These are phyloP conservation scores for Geotrichum bryndzae DNA, from an alignment of 1,139 yeast genomes.

Conservation along the genomic window DNA sequence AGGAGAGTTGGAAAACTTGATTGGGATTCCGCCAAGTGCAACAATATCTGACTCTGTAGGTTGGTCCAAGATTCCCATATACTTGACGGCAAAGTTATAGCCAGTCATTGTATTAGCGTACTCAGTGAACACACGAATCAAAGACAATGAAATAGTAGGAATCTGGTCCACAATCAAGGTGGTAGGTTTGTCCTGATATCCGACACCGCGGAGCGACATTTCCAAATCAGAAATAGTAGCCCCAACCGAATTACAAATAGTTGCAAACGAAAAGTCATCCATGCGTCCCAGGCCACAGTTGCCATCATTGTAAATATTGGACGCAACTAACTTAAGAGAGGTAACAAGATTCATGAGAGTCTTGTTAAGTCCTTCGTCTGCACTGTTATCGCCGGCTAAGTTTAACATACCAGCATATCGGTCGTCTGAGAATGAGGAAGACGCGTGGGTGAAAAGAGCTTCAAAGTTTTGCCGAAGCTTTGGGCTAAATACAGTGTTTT, in stretches of 20 bases:
- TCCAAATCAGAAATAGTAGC: constrained; percentile 57
- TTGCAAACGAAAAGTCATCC: constrained; percentile 3
- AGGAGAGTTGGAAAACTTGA: constrained; percentile 14
- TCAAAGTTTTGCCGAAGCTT: background rate
- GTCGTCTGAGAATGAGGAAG: background rate
- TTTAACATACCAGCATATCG: background rate
- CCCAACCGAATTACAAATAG: constrained; percentile 5
- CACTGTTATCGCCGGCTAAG: background rate
- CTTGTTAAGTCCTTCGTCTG: background rate
- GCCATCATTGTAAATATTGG: constrained; percentile 1
- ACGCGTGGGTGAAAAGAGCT: background rate
- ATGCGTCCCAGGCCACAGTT: background rate
- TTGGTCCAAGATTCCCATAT: background rate
- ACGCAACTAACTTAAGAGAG: constrained; percentile 2
- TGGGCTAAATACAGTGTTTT: background rate
- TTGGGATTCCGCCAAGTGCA: background rate
- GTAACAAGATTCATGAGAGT: background rate
- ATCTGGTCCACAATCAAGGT: constrained; percentile 51
- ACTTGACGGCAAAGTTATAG: constrained; percentile 3
- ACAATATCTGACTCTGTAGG: background rate
- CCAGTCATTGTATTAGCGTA: constrained; percentile 21
- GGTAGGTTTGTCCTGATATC: constrained; percentile 34
- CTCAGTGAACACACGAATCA: constrained; percentile 47
- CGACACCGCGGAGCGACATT: constrained; percentile 56
- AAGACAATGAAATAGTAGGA: constrained; percentile 53